Percentiles rank a stretch among this genome's conserved stretches.
phyloP scores from a whole-genome alignment of 306 rosid genomes.

The Citrullus mucosospermus region DNA sequence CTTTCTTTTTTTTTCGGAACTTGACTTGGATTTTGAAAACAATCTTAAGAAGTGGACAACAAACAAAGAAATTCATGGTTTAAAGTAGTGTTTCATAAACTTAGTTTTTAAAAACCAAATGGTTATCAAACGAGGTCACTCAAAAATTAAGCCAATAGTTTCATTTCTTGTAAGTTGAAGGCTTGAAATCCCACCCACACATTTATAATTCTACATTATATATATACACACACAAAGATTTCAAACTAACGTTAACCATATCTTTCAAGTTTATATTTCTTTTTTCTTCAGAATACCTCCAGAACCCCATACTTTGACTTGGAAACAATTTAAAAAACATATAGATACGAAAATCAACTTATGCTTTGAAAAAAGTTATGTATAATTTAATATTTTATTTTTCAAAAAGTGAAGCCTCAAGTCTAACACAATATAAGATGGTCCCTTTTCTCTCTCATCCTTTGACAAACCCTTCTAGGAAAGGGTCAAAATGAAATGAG shows the following conservation, averaged over 20 bases:
- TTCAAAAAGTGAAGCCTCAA: background rate
- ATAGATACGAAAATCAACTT: background rate
- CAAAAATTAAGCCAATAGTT: background rate
- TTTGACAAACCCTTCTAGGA: constrained; percentile 1
- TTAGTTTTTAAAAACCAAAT: too few relatives aligned
- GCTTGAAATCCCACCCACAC: background rate
- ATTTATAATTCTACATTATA: background rate
- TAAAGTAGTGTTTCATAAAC: background rate
- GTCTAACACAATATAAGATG: background rate
- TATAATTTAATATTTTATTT: background rate
- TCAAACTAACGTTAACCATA: background rate
- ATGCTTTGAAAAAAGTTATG: background rate
- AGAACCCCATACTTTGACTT: background rate
- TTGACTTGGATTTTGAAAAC: too few relatives aligned
- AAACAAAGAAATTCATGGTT: background rate
- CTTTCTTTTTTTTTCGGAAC: too few relatives aligned
- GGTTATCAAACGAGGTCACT: too few relatives aligned
- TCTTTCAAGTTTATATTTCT: background rate
- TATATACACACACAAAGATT: background rate
- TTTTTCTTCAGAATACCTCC: background rate
- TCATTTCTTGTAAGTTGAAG: background rate
- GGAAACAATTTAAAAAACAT: background rate
- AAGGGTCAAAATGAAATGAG: background rate
- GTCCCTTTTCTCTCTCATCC: constrained; percentile 1
- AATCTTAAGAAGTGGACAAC: too few relatives aligned